Conservation (phyloP, 2,329 filamentous ascomycete genomes). For the Boeremia lycopersici region DNA sequence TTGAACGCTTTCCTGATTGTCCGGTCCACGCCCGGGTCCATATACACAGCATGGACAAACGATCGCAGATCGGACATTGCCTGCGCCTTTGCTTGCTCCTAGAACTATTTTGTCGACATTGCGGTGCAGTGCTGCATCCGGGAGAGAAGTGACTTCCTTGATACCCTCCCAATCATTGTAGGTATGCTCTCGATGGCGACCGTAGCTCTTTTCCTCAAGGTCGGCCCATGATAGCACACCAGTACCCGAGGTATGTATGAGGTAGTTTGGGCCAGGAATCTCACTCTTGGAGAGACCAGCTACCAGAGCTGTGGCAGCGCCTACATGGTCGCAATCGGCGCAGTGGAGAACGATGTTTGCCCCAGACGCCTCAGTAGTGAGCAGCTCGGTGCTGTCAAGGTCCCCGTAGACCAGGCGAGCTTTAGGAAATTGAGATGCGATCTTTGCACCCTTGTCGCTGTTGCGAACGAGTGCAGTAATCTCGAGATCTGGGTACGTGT, state of each 20-base stretch:
- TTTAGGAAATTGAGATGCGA: constrained; percentile 55
- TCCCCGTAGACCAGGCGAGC: constrained; percentile 59
- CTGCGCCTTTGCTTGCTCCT: constrained; percentile 51
- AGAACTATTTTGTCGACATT: constrained; percentile 74
- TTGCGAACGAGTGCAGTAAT: constrained; percentile 58
- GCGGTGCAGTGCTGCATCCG: constrained; percentile 65
- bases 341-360: constrained; percentile 46
- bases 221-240: constrained; percentile 62
- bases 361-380: constrained; percentile 35
- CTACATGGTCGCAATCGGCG: constrained; percentile 37
- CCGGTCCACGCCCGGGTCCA: constrained; percentile 62
- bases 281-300: constrained; percentile 49
- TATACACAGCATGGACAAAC: constrained; percentile 71
- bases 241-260: constrained; percentile 62
- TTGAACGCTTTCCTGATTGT: constrained; percentile 62
- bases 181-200: constrained; percentile 53
- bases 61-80: constrained; percentile 55
- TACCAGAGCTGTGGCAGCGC: constrained; percentile 33
- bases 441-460: constrained; percentile 54
- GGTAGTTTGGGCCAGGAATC: constrained; percentile 48
- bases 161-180: constrained; percentile 68
- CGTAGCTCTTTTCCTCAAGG: constrained; percentile 51
- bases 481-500: constrained; percentile 56
- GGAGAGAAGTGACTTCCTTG: constrained; percentile 60
- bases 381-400: constrained; percentile 34